These are phyloP conservation scores for Solanum etuberosum DNA, from an alignment of 257 asterid species.

Conservation along the genomic window DNA sequence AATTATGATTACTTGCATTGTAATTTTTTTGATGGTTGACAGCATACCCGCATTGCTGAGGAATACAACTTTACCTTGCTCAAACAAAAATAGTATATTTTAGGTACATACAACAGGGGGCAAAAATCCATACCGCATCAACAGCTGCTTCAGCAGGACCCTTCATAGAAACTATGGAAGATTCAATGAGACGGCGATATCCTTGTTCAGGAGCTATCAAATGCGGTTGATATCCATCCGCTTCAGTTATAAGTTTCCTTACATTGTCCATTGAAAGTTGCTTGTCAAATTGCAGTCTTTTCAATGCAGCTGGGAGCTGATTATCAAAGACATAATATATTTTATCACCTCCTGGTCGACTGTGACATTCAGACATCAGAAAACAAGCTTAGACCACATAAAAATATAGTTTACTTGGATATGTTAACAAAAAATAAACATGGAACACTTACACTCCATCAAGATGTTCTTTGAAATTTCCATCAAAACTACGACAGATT, in stretches of 20 bases:
- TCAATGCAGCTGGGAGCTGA: slow-evolving; percentile 65
- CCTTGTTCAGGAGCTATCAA: slow-evolving; percentile 83
- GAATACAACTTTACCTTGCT: too few relatives aligned
- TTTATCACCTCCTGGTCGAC: slow-evolving; percentile 84
- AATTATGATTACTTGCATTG: too few relatives aligned
- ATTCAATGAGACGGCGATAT: slow-evolving; percentile 66
- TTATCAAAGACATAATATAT: slow-evolving; percentile 58
- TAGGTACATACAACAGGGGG: background rate
- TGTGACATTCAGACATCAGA: slow-evolving; percentile 13
- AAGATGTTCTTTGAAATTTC: slow-evolving; percentile 72
- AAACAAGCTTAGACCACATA: background rate
- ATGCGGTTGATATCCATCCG: slow-evolving; percentile 83
- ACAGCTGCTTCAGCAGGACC: slow-evolving; percentile 80
- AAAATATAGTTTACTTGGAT: background rate
- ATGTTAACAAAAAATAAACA: background rate
- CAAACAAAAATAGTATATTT: background rate
- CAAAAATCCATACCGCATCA: slow-evolving; percentile 43
- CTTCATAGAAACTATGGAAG: slow-evolving; percentile 49
- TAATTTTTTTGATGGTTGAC: too few relatives aligned
- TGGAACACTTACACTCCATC: slow-evolving; percentile 55
- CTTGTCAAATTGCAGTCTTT: slow-evolving; percentile 70
- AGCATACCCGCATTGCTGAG: too few relatives aligned
- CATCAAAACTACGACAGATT: slow-evolving; percentile 62
- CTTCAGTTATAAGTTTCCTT: slow-evolving; percentile 55
- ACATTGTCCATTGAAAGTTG: slow-evolving; percentile 74